Base-by-base conservation (phyloP, 768 basidiomycete species). In the Podaxis carcinomalis region DNA sequence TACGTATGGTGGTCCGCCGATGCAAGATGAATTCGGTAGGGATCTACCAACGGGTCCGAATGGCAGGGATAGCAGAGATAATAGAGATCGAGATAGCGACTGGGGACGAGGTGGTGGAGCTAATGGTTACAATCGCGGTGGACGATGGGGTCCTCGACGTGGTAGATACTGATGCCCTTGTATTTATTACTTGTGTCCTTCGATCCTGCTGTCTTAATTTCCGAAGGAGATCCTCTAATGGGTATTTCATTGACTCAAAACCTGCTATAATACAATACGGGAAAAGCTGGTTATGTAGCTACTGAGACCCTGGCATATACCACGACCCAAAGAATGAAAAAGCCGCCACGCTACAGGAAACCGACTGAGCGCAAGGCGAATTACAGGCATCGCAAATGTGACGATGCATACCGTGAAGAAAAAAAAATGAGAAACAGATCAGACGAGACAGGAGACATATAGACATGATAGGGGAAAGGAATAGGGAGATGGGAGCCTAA, bases 31-130 rank as follows among this genome's bases (percentile, higher is more conserved):
- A 49, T 61, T 61, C n/a, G 59, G 59, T 39, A 52, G 59, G 1
- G 59, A 61, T 21, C 14, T 57, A 23, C 28, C 56, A 35, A 61
- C 61, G 19, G 62, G 61, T 21, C 62, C 57, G 40, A 54, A 56
- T 42, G 53, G 57, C 14, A 56, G 62, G 27, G 61, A 61, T 46
- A 51, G 47, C 49, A 59, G 62, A 21, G 62, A 62, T 40, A 42
- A 52, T 51, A 51, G 62, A 50, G 59, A 59, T 28, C 53, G 64
- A 32, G 42, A 57, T 62, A 55, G 62, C 25, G 65, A 63, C 27
- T 61, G 65, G 62, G 59, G 56, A 16, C 50, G 62, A 21, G 60
- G 53, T 13, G 55, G 56, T 39, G 53, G 65, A 14, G 35, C 21
- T 49, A 63, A 57, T n/a, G 50, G 55, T 23, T n/a, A 62, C 40